Conservation (phyloP, 352 stramenopile genomes). For the Phytophthora parvispora region DNA sequence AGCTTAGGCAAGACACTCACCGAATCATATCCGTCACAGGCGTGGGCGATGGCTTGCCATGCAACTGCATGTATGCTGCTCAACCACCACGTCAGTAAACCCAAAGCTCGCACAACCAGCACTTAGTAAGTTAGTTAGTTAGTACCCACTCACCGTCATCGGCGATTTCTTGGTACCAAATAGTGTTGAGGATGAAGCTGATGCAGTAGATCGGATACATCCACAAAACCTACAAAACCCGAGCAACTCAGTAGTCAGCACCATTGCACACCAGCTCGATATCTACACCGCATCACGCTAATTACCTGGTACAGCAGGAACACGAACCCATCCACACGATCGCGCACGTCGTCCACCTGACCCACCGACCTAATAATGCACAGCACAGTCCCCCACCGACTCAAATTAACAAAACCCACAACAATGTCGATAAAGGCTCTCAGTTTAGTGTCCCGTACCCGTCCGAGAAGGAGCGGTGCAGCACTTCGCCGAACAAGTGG, state of each 20-base stretch:
- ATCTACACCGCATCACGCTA: not conserved
- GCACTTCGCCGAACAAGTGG: constrained; percentile 87
- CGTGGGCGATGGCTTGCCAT: constrained; percentile 82
- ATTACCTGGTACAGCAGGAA: constrained; percentile 91
- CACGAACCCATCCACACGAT: constrained; percentile 85
- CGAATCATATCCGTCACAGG: constrained; percentile 90
- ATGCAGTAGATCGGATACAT: constrained; percentile 95
- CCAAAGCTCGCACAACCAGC: not conserved
- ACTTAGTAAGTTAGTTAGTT: too few relatives aligned
- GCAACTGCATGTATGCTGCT: constrained; percentile 81
- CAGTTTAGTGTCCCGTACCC: constrained; percentile 41
- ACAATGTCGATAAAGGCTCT: not conserved
- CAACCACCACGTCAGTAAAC: not conserved
- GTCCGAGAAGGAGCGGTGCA: constrained; percentile 76
- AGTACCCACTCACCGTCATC: constrained; percentile 77
- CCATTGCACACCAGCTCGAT: constrained; percentile 1
- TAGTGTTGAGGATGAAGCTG: constrained; percentile 93
- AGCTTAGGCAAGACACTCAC: constrained; percentile 33
- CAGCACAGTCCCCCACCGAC: not conserved
- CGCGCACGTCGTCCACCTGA: constrained; percentile 78
- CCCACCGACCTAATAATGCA: constrained; percentile 40
- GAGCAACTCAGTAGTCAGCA: not conserved
- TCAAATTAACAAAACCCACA: not conserved
- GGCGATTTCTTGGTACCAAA: constrained; percentile 93
- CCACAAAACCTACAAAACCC: constrained; percentile 74